Evolutionary conservation across 2,329 filamentous ascomycete species (phyloP).

Genomic region (Beauveria scarabaeidicola): DNA sequence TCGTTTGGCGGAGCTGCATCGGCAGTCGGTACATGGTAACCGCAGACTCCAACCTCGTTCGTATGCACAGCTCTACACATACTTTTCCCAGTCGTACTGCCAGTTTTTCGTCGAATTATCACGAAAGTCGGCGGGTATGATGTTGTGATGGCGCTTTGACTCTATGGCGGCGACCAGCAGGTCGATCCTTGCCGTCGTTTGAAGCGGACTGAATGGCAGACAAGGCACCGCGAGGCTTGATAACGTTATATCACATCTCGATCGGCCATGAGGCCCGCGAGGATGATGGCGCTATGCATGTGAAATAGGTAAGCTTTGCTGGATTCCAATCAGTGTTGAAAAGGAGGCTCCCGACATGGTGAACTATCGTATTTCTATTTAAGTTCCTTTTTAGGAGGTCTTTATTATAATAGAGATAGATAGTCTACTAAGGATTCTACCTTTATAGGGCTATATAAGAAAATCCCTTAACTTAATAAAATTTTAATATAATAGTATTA

Average conservation of each 20-base stretch:
- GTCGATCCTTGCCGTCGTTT: neutral
- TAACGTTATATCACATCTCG: neutral
- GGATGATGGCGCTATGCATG: neutral
- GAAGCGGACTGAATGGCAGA: neutral
- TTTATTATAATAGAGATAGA: too few species aligned
- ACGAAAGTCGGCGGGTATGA: neutral
- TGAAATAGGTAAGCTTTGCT: neutral
- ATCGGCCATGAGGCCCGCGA: neutral
- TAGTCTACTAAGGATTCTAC: too few species aligned
- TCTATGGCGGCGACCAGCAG: neutral
- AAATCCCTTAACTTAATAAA: too few species aligned
- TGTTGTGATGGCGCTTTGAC: neutral
- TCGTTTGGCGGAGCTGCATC: neutral
- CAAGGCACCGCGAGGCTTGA: neutral
- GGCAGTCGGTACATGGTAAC: neutral
- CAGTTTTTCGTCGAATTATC: neutral
- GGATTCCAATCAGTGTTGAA: neutral
- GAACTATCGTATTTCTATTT: too few species aligned
- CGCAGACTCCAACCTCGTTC: neutral
- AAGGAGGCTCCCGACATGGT: neutral
- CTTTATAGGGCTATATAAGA: too few species aligned
- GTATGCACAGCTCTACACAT: neutral
- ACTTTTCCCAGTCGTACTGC: neutral
- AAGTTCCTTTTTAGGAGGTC: too few species aligned
- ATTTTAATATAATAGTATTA: too few species aligned